phyloP scores from a whole-genome alignment of 352 stramenopile genomes.

The Phytophthora chlamydospora region DNA sequence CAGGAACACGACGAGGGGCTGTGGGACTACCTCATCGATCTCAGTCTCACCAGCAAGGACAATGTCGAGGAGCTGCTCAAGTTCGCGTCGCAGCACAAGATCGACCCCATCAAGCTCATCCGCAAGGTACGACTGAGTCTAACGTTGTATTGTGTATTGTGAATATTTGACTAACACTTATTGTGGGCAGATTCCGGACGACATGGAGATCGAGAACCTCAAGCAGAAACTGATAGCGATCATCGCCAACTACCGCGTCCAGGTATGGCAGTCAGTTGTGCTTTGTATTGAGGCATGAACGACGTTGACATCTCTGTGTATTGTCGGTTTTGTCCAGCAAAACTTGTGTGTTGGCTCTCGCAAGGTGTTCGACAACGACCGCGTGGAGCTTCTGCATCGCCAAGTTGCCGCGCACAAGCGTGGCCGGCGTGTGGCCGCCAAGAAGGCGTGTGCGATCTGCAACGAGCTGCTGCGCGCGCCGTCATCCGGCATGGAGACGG shows the following conservation, averaged over 20 bases:
- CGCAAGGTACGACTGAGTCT: slow-evolving; percentile 53
- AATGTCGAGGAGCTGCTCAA: slow-evolving; percentile 78
- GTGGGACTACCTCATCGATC: slow-evolving; percentile 87
- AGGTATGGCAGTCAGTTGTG: slow-evolving; percentile 41
- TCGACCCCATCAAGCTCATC: slow-evolving; percentile 87
- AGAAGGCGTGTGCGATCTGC: slow-evolving; percentile 73
- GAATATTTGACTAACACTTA: background rate
- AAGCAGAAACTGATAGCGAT: slow-evolving; percentile 86
- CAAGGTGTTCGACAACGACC: slow-evolving; percentile 83
- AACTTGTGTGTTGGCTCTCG: slow-evolving; percentile 77
- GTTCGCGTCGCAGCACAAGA: slow-evolving; percentile 82
- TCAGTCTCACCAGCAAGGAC: slow-evolving; percentile 77
- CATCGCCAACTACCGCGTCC: slow-evolving; percentile 80
- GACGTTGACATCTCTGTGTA: background rate
- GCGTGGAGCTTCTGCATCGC: slow-evolving; percentile 67
- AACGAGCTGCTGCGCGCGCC: slow-evolving; percentile 57
- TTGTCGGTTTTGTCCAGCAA: slow-evolving; percentile 44
- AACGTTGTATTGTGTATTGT: too few species aligned
- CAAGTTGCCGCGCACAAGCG: slow-evolving; percentile 71
- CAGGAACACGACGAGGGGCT: slow-evolving; percentile 75
- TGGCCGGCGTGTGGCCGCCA: slow-evolving; percentile 60
- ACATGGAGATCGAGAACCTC: slow-evolving; percentile 83
- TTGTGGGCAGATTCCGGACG: slow-evolving; percentile 66
- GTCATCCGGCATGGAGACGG: slow-evolving; percentile 50
- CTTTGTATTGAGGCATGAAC: too few species aligned